Percentiles rank a stretch among this genome's conserved stretches.
phyloP scores from a whole-genome alignment of 192 early-diverging fungal genomes.

The Coemansia sp. region DNA sequence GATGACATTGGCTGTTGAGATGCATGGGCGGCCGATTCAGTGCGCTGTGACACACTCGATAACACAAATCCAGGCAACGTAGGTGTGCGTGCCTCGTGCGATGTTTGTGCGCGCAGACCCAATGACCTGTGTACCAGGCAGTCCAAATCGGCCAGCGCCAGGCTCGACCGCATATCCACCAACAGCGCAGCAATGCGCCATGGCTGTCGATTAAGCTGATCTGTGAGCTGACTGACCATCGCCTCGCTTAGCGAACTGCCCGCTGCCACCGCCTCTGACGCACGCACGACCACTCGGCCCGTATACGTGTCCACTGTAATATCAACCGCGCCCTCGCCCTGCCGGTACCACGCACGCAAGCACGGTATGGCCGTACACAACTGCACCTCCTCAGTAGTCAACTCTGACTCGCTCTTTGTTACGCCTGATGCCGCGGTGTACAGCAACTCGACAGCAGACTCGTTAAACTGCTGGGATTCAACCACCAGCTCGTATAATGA shows the following conservation, averaged over 20 bases:
- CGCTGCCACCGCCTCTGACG: constrained; percentile 30
- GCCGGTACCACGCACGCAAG: constrained; percentile 52
- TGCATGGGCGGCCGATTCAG: not conserved
- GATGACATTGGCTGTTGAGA: not conserved
- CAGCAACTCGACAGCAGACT: constrained; percentile 32
- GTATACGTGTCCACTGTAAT: constrained; percentile 40
- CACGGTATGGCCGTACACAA: constrained; percentile 21
- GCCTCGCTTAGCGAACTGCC: constrained; percentile 36
- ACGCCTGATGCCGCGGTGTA: constrained; percentile 26
- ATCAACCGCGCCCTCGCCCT: constrained; percentile 46
- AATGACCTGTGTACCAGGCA: constrained; percentile 40
- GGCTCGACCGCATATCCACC: constrained; percentile 45
- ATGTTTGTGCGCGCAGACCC: constrained; percentile 37
- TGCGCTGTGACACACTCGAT: constrained; percentile 7
- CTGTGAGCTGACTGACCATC: constrained; percentile 39
- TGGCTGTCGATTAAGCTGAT: constrained; percentile 44
- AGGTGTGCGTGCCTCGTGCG: not conserved
- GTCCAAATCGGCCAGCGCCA: constrained; percentile 52
- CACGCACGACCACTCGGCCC: constrained; percentile 40
- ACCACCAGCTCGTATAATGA: constrained; percentile 21
- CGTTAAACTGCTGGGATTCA: constrained; percentile 27
- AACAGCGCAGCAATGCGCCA: constrained; percentile 44
- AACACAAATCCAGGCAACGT: constrained; percentile 37
- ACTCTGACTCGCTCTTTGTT: constrained; percentile 15
- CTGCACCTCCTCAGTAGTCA: constrained; percentile 5